phyloP scores from a whole-genome alignment of 805 yeast species.

The Lipomyces yamanashiensis region DNA sequence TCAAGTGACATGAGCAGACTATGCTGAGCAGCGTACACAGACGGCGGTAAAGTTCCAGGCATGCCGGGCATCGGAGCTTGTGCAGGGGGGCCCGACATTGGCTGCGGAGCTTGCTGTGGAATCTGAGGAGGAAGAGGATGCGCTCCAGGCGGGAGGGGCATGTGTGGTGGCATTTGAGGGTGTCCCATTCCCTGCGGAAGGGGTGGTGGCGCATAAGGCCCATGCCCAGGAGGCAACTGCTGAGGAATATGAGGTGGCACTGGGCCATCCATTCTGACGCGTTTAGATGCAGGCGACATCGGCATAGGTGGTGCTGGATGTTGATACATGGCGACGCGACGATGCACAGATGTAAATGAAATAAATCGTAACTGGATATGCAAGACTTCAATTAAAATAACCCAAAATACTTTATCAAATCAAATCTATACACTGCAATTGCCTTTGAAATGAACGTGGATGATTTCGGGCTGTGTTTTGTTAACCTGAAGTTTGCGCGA shows the following conservation, averaged over 20 bases:
- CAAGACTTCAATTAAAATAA: neutral
- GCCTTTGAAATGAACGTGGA: no score
- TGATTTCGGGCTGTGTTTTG: neutral
- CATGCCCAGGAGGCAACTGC: neutral
- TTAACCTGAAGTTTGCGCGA: no score
- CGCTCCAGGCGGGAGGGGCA: conserved; percentile 9
- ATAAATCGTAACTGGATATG: neutral
- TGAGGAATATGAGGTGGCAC: conserved; percentile 6
- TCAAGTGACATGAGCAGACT: conserved; percentile 24
- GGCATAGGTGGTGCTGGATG: conserved; percentile 33
- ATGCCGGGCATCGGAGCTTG: neutral
- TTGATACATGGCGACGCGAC: conserved; percentile 23
- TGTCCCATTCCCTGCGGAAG: conserved; percentile 12
- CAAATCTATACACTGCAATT: no score
- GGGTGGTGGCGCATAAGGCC: conserved; percentile 9
- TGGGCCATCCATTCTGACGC: conserved; percentile 30
- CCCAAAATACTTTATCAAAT: no score
- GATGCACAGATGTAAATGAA: neutral
- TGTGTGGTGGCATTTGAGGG: conserved; percentile 4
- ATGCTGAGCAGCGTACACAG: conserved; percentile 26
- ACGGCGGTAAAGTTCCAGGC: conserved; percentile 14
- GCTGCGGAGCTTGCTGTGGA: conserved; percentile 4
- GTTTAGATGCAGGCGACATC: conserved; percentile 31
- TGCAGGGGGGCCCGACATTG: neutral
- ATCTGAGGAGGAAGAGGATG: conserved; percentile 13